Conservation (phyloP, 495 filamentous ascomycete genomes). For the Cercophora newfieldiana region DNA sequence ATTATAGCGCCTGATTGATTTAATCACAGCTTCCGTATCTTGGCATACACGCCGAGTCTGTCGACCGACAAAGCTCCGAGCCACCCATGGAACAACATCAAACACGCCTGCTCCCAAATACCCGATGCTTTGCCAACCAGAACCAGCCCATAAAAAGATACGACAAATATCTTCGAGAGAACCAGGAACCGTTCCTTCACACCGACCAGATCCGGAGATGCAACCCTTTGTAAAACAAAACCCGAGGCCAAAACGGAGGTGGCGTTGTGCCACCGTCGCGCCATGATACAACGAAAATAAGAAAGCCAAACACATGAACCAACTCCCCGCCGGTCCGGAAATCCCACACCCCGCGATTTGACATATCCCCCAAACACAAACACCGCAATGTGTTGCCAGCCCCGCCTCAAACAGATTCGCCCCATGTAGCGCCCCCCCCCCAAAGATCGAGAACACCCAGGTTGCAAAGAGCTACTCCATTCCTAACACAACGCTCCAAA, state of each 20-base stretch:
- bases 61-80: conserved; percentile 19
- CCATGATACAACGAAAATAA: conserved; percentile 28
- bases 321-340: conserved; percentile 33
- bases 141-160: conserved; percentile 27
- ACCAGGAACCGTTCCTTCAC: conserved; percentile 20
- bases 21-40: conserved; percentile 26
- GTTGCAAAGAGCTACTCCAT: conserved; percentile 19
- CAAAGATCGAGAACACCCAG: conserved; percentile 32
- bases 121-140: conserved; percentile 29
- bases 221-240: conserved; percentile 28
- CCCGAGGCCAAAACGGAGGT: conserved; percentile 23
- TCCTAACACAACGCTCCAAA: conserved; percentile 18
- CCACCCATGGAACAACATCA: conserved; percentile 16
- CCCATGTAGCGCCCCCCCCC: conserved; percentile 28
- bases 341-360: conserved; percentile 20
- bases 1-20: conserved; percentile 20
- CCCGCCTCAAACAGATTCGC: conserved; percentile 25
- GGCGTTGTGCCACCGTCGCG: conserved; percentile 21
- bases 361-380: conserved; percentile 28
- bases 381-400: conserved; percentile 33
- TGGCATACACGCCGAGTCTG: conserved; percentile 25
- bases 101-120: conserved; percentile 26
- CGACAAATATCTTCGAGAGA: conserved; percentile 8
- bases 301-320: conserved; percentile 27
- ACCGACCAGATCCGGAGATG: conserved; percentile 34